phyloP scores from a whole-genome alignment of 768 basidiomycete genomes.

The Boletus sp. region DNA sequence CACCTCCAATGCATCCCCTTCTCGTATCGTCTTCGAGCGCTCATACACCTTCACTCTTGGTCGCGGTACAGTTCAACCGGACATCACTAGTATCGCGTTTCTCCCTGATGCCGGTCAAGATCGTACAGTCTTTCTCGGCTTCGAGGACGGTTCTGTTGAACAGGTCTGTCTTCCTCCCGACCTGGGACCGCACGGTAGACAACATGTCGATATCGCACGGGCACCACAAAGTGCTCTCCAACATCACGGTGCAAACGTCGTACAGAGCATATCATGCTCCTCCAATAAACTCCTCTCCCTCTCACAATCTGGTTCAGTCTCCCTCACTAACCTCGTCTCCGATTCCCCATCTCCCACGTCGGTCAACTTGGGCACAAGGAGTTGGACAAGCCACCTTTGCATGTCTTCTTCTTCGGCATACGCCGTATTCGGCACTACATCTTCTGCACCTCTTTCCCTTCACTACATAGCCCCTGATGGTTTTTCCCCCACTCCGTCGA shows the following conservation, averaged over 20 bases:
- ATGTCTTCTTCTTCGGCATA: slow-evolving; percentile 51
- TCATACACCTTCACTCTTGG: slow-evolving; percentile 37
- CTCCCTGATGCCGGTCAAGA: slow-evolving; percentile 43
- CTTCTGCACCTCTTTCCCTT: slow-evolving; percentile 52
- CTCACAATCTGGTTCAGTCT: slow-evolving; percentile 52
- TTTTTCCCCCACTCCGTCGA: slow-evolving; percentile 46
- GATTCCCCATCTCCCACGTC: slow-evolving; percentile 21
- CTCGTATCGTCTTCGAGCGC: slow-evolving; percentile 48
- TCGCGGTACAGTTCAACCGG: slow-evolving; percentile 31
- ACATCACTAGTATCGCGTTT: slow-evolving; percentile 56
- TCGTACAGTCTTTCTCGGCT: slow-evolving; percentile 50
- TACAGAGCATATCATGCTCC: slow-evolving; percentile 56
- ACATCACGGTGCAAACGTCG: slow-evolving; percentile 42
- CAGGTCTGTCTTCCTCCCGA: slow-evolving; percentile 37
- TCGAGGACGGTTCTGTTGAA: slow-evolving; percentile 57
- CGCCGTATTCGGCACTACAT: slow-evolving; percentile 65
- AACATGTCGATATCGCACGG: slow-evolving; percentile 21
- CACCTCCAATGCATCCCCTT: slow-evolving; percentile 31
- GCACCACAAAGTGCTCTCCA: slow-evolving; percentile 23
- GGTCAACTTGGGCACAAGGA: slow-evolving; percentile 48
- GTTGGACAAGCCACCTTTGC: slow-evolving; percentile 64
- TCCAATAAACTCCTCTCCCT: slow-evolving; percentile 49
- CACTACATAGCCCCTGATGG: slow-evolving; percentile 48
- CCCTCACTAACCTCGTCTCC: slow-evolving; percentile 32
- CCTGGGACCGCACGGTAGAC: slow-evolving; percentile 2